A percentile compares a stretch with the other conserved stretches of the same genome.
Conservation (phyloP, 1,284 basidiomycete genomes). For the Ceratobasidium sp. region DNA sequence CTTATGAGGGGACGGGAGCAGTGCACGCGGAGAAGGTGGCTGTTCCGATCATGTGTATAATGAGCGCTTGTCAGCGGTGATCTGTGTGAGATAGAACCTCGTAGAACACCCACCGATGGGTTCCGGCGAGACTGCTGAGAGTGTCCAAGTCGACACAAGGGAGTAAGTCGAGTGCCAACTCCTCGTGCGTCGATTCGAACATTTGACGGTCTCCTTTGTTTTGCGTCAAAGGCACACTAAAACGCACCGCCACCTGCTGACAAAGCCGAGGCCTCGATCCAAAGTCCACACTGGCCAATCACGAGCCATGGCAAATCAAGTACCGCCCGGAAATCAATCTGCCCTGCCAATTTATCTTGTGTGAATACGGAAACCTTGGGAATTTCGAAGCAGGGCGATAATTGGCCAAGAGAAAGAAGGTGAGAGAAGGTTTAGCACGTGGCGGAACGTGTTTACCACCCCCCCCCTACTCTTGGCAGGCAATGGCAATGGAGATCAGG, state of each 20-base stretch:
- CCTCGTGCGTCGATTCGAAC: not conserved
- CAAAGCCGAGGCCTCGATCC: not conserved
- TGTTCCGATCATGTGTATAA: not conserved
- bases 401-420: not conserved
- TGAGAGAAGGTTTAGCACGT: not conserved
- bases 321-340: not conserved
- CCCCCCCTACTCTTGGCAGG: not conserved
- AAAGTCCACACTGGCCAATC: not conserved
- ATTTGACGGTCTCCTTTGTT: not conserved
- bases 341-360: too few relatives aligned
- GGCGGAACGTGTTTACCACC: not conserved
- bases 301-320: not conserved
- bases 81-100: constrained; percentile 7
- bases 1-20: not conserved
- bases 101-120: not conserved
- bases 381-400: not conserved
- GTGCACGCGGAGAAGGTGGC: not conserved
- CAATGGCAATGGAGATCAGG: constrained; percentile 11
- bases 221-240: not conserved
- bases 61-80: not conserved
- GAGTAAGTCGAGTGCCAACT: not conserved
- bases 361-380: not conserved
- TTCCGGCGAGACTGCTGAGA: not conserved
- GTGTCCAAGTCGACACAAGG: not conserved
- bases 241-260: not conserved